Percentiles rank a stretch among this genome's conserved stretches.
phyloP scores from a whole-genome alignment of 2,329 filamentous ascomycete genomes.

The Sclerotinia sclerotiorum region DNA sequence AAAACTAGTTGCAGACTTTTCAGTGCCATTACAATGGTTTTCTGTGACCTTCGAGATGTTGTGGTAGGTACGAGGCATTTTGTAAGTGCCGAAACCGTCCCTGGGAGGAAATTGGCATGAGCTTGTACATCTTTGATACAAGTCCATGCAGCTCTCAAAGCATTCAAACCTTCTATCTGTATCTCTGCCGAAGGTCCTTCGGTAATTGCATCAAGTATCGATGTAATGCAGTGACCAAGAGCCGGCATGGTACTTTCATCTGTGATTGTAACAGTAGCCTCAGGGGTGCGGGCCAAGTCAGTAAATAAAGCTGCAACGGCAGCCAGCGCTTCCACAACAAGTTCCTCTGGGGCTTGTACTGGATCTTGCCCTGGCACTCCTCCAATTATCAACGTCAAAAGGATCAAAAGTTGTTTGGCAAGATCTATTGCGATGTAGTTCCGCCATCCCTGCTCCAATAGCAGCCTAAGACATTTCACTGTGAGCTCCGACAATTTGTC shows the following conservation, averaged over 20 bases:
- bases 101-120: slow-evolving; percentile 82
- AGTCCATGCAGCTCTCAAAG: slow-evolving; percentile 60
- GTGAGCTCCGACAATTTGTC: slow-evolving; percentile 72
- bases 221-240: slow-evolving; percentile 77
- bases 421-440: slow-evolving; percentile 67
- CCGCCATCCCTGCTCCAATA: slow-evolving; percentile 80
- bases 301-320: slow-evolving; percentile 67
- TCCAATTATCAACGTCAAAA: slow-evolving; percentile 79
- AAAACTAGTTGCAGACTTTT: slow-evolving; percentile 57
- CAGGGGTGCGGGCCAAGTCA: slow-evolving; percentile 53
- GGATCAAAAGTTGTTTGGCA: slow-evolving; percentile 79
- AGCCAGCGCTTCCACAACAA: slow-evolving; percentile 67
- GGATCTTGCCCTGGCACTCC: slow-evolving; percentile 61
- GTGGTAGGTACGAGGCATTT: slow-evolving; percentile 68
- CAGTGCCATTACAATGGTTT: slow-evolving; percentile 63
- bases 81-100: slow-evolving; percentile 78
- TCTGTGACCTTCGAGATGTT: slow-evolving; percentile 58
- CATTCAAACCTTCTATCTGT: slow-evolving; percentile 67
- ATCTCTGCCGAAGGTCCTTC: slow-evolving; percentile 65
- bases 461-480: slow-evolving; percentile 69
- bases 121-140: slow-evolving; percentile 71
- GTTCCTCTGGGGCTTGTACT: slow-evolving; percentile 65
- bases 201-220: slow-evolving; percentile 72
- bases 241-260: slow-evolving; percentile 67
- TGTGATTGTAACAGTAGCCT: slow-evolving; percentile 51